Conservation (phyloP, 805 yeast genomes). For the Barnettozyma pratensis region DNA sequence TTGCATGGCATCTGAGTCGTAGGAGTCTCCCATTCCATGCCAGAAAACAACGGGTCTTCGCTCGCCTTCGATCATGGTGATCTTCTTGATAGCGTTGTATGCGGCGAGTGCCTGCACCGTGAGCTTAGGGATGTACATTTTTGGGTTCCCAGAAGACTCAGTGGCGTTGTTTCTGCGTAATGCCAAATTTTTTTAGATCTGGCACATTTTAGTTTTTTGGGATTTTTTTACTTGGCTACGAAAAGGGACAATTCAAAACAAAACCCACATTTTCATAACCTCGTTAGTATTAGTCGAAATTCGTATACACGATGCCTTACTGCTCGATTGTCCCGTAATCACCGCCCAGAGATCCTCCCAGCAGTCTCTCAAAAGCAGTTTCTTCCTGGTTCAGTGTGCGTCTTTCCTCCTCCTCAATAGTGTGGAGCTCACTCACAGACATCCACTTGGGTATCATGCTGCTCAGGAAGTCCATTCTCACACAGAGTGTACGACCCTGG, state of each 20-base stretch:
- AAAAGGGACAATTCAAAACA: background rate
- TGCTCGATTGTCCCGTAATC: constrained; percentile 1
- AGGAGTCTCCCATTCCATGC: constrained; percentile 84
- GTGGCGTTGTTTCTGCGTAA: background rate
- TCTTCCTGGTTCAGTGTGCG: background rate
- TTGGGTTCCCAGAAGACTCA: no score
- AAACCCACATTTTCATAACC: background rate
- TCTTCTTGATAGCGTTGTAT: constrained; percentile 15
- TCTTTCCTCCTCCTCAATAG: constrained; percentile 11
- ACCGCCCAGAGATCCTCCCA: background rate
- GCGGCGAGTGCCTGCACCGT: constrained; percentile 16
- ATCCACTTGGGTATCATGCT: constrained; percentile 14
- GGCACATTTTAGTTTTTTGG: background rate
- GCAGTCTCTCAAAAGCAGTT: background rate
- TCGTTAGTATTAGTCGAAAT: background rate
- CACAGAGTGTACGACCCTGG: constrained; percentile 17
- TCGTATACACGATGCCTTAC: background rate
- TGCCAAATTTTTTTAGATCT: background rate
- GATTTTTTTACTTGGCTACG: background rate
- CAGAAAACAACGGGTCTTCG: constrained; percentile 58
- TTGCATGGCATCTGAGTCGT: constrained; percentile 54
- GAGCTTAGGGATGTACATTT: constrained; percentile 17
- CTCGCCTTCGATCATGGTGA: constrained; percentile 9
- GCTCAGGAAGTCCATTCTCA: constrained; percentile 10
- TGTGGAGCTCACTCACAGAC: constrained; percentile 10